Evolutionary conservation across 345 rosid genomes (phyloP).

Genomic region (Citrus sp.): DNA sequence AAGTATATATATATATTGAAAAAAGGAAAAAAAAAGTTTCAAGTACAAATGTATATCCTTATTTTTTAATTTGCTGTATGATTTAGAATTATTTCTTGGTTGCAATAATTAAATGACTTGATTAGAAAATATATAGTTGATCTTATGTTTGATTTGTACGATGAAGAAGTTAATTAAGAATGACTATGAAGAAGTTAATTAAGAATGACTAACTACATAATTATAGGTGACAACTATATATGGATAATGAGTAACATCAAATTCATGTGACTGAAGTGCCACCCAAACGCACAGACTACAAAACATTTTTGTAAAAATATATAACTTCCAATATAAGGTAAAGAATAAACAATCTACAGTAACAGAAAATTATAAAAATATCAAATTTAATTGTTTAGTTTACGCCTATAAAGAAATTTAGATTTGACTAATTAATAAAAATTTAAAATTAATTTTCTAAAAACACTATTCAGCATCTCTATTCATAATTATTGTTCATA

Average conservation of each 20-base stretch:
- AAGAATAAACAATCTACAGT: background rate
- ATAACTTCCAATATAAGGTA: background rate
- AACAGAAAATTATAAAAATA: no score
- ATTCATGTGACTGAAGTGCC: background rate
- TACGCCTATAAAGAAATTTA: no score
- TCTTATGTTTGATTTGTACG: background rate
- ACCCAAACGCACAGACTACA: background rate
- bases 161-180: background rate
- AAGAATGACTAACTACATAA: background rate
- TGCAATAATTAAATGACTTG: background rate
- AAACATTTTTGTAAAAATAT: no score
- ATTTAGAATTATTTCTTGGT: background rate
- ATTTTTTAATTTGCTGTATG: background rate
- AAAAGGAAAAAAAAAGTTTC: background rate
- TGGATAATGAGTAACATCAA: conserved; percentile 2
- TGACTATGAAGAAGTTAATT: no score
- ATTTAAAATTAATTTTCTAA: no score
- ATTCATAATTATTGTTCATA: no score
- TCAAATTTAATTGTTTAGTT: no score
- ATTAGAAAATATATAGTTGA: background rate
- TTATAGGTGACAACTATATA: background rate
- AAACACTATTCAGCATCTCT: no score
- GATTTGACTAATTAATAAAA: no score
- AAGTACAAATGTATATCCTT: background rate
- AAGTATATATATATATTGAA: no score